A percentile compares a stretch with the other conserved stretches of the same genome.
Conservation (phyloP, 176 grass and related monocot species). For the Phyllostachys edulis region DNA sequence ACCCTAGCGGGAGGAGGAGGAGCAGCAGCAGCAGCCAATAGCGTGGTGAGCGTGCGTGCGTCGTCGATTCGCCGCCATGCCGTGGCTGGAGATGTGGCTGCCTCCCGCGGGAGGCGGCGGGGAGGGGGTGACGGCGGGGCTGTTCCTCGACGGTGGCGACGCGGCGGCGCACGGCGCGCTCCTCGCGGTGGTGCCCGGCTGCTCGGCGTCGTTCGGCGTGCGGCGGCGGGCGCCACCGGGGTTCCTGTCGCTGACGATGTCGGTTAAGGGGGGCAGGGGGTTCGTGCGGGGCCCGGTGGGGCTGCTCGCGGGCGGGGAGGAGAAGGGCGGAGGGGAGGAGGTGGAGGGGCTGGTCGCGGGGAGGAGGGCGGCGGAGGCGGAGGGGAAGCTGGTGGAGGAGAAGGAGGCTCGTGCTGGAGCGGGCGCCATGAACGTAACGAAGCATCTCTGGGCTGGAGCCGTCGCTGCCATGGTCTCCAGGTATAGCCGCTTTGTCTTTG, state of each 20-base stretch:
- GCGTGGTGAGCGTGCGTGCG: not conserved
- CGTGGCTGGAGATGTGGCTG: constrained; percentile 76
- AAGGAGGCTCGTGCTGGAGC: constrained; percentile 44
- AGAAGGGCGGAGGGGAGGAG: constrained; percentile 51
- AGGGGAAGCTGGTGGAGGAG: constrained; percentile 26
- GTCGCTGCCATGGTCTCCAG: constrained; percentile 93
- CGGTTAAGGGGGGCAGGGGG: constrained; percentile 61
- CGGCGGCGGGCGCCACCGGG: constrained; percentile 9
- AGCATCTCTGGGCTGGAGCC: constrained; percentile 91
- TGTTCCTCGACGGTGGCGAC: constrained; percentile 65
- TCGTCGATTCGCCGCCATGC: constrained; percentile 44
- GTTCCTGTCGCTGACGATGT: constrained; percentile 84
- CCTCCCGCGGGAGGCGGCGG: constrained; percentile 33
- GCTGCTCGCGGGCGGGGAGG: constrained; percentile 50
- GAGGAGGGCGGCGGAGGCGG: constrained; percentile 7
- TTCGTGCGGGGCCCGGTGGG: constrained; percentile 55
- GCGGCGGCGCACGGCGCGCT: constrained; percentile 53
- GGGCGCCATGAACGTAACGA: constrained; percentile 70
- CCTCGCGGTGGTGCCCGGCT: constrained; percentile 51
- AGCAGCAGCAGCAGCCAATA: not conserved
- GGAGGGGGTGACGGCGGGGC: constrained; percentile 34
- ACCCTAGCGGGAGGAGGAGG: constrained; percentile 37
- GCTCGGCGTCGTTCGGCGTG: constrained; percentile 33
- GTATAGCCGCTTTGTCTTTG: constrained; percentile 37
- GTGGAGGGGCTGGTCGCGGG: constrained; percentile 38